These are phyloP conservation scores for Schizothecium vesticola DNA, from an alignment of 495 filamentous ascomycete species.

Conservation along the genomic window DNA sequence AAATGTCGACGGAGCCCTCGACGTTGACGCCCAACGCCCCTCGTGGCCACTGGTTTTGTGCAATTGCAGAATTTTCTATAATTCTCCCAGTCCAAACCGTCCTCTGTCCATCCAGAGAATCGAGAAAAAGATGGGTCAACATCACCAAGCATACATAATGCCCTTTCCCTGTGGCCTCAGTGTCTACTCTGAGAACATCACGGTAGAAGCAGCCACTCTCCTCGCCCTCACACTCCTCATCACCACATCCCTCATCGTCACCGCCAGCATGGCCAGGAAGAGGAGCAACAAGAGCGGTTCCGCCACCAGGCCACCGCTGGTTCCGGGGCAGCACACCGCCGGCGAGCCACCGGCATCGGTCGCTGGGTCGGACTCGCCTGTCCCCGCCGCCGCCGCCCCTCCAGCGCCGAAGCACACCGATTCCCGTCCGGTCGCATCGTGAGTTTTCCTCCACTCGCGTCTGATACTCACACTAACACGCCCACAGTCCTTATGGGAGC, in stretches of 20 bases:
- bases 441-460: constrained; percentile 3
- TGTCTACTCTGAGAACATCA: constrained; percentile 15
- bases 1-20: background rate
- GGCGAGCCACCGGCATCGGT: constrained; percentile 9
- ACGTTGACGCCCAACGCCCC: constrained; percentile 4
- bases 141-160: constrained; percentile 16
- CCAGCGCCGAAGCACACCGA: constrained; percentile 19
- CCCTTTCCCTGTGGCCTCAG: constrained; percentile 20
- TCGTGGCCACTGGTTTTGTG: background rate
- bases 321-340: background rate
- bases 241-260: constrained; percentile 17
- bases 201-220: constrained; percentile 26
- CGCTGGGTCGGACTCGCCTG: constrained; percentile 8
- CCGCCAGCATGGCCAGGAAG: constrained; percentile 24
- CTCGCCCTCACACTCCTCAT: constrained; percentile 23
- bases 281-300: constrained; percentile 20
- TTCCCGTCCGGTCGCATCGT: constrained; percentile 29
- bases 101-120: constrained; percentile 1
- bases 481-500: constrained; percentile 27
- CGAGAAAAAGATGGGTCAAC: constrained; percentile 7
- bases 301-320: constrained; percentile 12
- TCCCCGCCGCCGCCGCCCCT: background rate
- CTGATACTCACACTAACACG: constrained; percentile 7
- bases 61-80: background rate
- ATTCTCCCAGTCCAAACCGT: constrained; percentile 2